Evolutionary conservation across 345 rosid species (phyloP).

Genomic region (Camelina laxa): DNA sequence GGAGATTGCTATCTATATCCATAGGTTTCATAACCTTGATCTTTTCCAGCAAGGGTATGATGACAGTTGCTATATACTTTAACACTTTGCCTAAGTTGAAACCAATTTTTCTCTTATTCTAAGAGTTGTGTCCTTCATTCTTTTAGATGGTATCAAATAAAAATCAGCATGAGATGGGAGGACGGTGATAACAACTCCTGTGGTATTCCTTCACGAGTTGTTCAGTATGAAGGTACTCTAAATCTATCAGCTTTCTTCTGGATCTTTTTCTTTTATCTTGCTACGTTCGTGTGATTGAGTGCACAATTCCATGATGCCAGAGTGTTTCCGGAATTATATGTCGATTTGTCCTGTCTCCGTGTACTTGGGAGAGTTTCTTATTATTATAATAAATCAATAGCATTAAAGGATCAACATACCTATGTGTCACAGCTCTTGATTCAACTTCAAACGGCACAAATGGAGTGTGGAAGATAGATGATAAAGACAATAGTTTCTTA

Average conservation of each 20-base stretch:
- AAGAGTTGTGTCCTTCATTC: background rate
- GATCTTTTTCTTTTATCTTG: background rate
- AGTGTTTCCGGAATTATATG: conserved; percentile 2
- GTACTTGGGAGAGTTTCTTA: conserved; percentile 1
- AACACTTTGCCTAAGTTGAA: background rate
- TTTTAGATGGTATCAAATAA: conserved; percentile 91
- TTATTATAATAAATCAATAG: background rate
- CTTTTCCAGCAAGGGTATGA: conserved; percentile 89
- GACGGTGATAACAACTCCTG: conserved; percentile 51
- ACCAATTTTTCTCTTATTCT: background rate
- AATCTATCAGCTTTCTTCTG: conserved; percentile 9
- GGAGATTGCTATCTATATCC: conserved; percentile 76
- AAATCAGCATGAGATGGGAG: conserved; percentile 87
- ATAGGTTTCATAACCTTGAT: conserved; percentile 52
- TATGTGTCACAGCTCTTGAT: conserved; percentile 67
- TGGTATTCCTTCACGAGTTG: conserved; percentile 84
- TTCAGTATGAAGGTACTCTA: conserved; percentile 90
- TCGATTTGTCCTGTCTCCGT: background rate
- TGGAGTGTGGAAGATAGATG: conserved; percentile 95
- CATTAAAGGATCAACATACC: conserved; percentile 11
- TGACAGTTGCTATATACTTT: background rate
- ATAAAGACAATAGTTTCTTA: conserved; percentile 79
- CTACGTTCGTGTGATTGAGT: background rate
- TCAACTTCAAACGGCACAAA: conserved; percentile 58
- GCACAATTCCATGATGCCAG: background rate